Conservation (phyloP, 139 green algal genomes). For the Picochlorum sp. region DNA sequence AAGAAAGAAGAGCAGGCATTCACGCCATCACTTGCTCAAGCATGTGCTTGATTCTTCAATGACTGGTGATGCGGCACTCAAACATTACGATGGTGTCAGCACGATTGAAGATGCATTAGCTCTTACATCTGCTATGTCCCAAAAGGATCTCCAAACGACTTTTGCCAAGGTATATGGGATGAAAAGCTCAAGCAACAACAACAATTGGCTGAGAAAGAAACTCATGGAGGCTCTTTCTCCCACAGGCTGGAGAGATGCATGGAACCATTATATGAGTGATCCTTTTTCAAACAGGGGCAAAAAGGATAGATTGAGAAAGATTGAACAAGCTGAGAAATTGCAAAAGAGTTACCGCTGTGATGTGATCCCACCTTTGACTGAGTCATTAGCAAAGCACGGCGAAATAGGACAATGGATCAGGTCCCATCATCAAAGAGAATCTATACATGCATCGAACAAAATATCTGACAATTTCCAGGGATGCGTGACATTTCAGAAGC, state of each 20-base stretch:
- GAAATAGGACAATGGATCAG: too few relatives aligned
- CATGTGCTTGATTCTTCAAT: slow-evolving; percentile 11
- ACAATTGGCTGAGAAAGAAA: slow-evolving; percentile 36
- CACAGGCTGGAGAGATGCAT: not conserved
- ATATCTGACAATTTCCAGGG: too few relatives aligned
- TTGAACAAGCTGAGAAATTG: not conserved
- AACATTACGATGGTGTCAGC: not conserved
- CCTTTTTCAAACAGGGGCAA: not conserved
- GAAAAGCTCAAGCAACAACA: slow-evolving; percentile 29
- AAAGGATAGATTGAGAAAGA: not conserved
- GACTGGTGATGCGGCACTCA: slow-evolving; percentile 9
- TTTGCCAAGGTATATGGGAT: slow-evolving; percentile 25
- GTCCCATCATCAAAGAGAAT: too few relatives aligned
- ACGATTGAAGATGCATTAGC: slow-evolving; percentile 5
- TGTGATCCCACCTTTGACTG: too few relatives aligned
- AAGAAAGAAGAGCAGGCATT: not conserved
- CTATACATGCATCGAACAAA: too few relatives aligned
- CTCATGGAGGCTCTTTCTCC: slow-evolving; percentile 22
- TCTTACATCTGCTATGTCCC: slow-evolving; percentile 20
- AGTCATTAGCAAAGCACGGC: too few relatives aligned
- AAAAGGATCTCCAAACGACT: slow-evolving; percentile 25
- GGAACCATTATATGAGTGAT: not conserved
- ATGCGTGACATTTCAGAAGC: too few relatives aligned
- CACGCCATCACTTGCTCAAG: slow-evolving; percentile 20
- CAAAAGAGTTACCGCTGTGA: too few relatives aligned